Conservation (phyloP, 345 rosid species). For the Lepidium didymum region DNA sequence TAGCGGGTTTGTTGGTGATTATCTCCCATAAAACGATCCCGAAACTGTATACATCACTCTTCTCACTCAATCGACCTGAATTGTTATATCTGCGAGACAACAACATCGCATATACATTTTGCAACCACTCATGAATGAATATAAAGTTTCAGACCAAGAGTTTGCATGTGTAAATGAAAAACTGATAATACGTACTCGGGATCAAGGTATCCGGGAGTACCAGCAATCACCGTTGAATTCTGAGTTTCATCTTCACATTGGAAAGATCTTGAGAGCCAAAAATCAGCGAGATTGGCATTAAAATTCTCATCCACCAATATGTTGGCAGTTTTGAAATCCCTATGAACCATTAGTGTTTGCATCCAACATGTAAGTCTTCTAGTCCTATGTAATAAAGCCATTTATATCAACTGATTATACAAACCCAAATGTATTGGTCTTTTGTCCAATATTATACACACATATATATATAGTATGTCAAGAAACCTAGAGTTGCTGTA, state of each 20-base stretch:
- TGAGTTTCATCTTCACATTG: background rate
- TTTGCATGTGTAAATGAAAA: background rate
- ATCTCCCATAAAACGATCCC: constrained; percentile 7
- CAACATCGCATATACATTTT: background rate
- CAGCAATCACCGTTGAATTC: background rate
- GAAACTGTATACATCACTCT: constrained; percentile 8
- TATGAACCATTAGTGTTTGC: constrained; percentile 37
- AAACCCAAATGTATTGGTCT: too few relatives aligned
- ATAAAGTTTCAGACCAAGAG: background rate
- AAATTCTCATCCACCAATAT: constrained; percentile 30
- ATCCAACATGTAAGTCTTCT: background rate
- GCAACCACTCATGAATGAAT: background rate
- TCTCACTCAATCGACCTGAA: background rate
- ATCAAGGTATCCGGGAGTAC: constrained; percentile 2
- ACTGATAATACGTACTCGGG: background rate
- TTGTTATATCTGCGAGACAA: background rate
- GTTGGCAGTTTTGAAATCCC: constrained; percentile 43
- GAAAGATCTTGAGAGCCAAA: constrained; percentile 39
- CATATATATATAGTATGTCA: too few relatives aligned
- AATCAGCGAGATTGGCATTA: constrained; percentile 47
- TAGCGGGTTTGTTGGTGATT: background rate
- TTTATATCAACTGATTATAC: too few relatives aligned
- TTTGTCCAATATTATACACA: too few relatives aligned
- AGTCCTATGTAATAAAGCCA: too few relatives aligned
- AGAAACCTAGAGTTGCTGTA: too few relatives aligned